phyloP scores from a whole-genome alignment of 2,329 filamentous ascomycete genomes.

The Diatrype stigma region DNA sequence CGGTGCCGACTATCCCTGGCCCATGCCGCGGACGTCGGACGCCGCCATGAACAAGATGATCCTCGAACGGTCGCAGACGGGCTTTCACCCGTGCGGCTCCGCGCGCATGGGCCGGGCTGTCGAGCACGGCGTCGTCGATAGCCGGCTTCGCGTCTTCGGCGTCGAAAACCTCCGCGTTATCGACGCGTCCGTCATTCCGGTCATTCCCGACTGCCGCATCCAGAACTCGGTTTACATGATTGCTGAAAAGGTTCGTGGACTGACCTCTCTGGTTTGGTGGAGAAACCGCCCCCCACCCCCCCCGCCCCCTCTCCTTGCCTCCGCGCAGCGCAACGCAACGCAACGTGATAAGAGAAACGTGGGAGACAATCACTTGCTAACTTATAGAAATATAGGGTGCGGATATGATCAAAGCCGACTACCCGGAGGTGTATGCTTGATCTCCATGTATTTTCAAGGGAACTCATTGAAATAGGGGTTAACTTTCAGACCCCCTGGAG shows the following conservation, averaged over 20 bases:
- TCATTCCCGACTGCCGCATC: conserved; percentile 53
- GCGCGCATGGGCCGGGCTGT: conserved; percentile 48
- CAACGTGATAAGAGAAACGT: no score
- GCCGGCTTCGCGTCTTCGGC: conserved; percentile 47
- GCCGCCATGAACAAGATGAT: conserved; percentile 53
- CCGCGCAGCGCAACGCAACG: no score
- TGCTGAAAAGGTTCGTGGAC: conserved; percentile 46
- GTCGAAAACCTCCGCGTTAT: conserved; percentile 49
- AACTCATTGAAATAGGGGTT: no score
- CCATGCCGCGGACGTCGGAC: conserved; percentile 52
- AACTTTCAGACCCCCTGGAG: no score
- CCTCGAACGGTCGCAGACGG: conserved; percentile 56
- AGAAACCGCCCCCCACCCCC: no score
- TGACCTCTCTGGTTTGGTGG: no score
- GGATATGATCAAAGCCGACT: conserved; percentile 41
- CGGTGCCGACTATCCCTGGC: conserved; percentile 53
- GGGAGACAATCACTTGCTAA: conserved; percentile 4
- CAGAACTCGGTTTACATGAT: conserved; percentile 59
- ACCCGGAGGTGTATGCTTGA: conserved; percentile 28
- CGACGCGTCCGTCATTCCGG: conserved; percentile 53
- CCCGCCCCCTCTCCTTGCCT: no score
- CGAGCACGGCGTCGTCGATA: conserved; percentile 48
- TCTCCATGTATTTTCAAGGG: neutral
- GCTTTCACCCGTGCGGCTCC: conserved; percentile 56
- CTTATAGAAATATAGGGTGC: conserved; percentile 25